These are phyloP conservation scores for Apiospora rasikravindrae DNA, from an alignment of 2,329 filamentous ascomycete species.

Conservation along the genomic window DNA sequence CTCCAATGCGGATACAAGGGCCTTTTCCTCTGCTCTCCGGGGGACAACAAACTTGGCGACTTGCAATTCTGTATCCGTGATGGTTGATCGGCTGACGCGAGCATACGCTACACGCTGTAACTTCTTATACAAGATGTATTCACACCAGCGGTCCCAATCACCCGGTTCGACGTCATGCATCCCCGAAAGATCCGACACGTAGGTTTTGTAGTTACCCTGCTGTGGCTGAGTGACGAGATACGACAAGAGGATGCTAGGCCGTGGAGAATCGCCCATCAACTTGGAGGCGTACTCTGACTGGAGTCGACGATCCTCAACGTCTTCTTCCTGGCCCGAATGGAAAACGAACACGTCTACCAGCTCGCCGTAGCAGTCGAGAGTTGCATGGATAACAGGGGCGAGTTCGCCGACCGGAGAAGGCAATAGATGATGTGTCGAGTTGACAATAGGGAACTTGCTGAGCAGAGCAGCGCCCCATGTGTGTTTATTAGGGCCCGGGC, in stretches of 20 bases:
- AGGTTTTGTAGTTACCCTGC: slow-evolving; percentile 96
- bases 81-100: slow-evolving; percentile 83
- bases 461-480: slow-evolving; percentile 94
- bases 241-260: slow-evolving; percentile 83
- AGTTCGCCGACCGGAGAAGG: slow-evolving; percentile 94
- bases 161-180: slow-evolving; percentile 94
- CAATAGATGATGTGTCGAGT: slow-evolving; percentile 93
- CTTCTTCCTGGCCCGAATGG: slow-evolving; percentile 98
- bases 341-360: slow-evolving; percentile 95
- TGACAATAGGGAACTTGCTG: slow-evolving; percentile 96
- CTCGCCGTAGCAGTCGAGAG: slow-evolving; percentile 88
- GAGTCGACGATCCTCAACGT: slow-evolving; percentile 85
- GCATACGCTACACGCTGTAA: slow-evolving; percentile 88
- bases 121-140: slow-evolving; percentile 96
- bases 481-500: slow-evolving; percentile 97
- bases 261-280: slow-evolving; percentile 81
- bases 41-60: slow-evolving; percentile 94
- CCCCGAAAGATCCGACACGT: slow-evolving; percentile 82
- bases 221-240: slow-evolving; percentile 92
- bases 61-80: slow-evolving; percentile 97
- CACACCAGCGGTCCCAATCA: slow-evolving; percentile 98
- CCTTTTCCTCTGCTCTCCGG: slow-evolving; percentile 63
- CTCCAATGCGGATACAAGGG: slow-evolving; percentile 45
- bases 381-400: slow-evolving; percentile 96
- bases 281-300: slow-evolving; percentile 86